Percentiles rank a stretch among this genome's conserved stretches.
phyloP scores from a whole-genome alignment of 2,329 filamentous ascomycete genomes.

The Mycosphaerella arachidis region DNA sequence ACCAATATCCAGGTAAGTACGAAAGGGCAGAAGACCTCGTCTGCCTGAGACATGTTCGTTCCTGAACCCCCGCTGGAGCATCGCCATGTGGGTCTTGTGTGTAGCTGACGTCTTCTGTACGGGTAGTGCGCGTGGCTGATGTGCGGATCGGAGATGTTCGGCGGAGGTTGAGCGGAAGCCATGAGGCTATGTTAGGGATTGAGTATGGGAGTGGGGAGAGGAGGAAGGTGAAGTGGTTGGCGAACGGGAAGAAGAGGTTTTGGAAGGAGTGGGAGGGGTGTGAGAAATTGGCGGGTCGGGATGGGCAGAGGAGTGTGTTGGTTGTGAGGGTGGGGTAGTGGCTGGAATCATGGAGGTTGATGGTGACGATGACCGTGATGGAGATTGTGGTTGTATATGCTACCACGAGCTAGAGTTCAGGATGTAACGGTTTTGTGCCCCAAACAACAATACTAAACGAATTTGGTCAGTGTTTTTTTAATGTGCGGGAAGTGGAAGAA shows the following conservation, averaged over 20 bases:
- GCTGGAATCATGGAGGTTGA: not conserved
- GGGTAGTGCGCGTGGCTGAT: not conserved
- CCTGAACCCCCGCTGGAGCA: too few relatives aligned
- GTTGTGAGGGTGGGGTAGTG: not conserved
- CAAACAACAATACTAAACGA: slow-evolving; percentile 6
- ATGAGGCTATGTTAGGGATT: not conserved
- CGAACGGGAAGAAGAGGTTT: not conserved
- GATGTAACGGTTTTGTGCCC: slow-evolving; percentile 10
- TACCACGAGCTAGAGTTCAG: not conserved
- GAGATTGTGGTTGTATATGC: not conserved
- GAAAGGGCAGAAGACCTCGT: too few relatives aligned
- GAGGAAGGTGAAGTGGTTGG: not conserved
- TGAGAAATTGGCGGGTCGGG: not conserved
- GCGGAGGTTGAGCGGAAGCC: not conserved
- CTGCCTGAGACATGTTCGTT: too few relatives aligned
- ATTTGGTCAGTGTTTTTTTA: not conserved
- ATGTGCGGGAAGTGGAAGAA: not conserved
- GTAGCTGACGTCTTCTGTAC: too few relatives aligned
- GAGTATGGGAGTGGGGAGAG: not conserved
- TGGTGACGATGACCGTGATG: not conserved
- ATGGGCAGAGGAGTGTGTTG: not conserved
- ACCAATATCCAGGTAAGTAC: not conserved
- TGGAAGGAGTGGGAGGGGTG: not conserved
- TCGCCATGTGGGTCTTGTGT: too few relatives aligned
- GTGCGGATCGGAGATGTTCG: not conserved